These are phyloP conservation scores for Penicillium sclerotigenum DNA, from an alignment of 2,329 filamentous ascomycete species.

Conservation along the genomic window DNA sequence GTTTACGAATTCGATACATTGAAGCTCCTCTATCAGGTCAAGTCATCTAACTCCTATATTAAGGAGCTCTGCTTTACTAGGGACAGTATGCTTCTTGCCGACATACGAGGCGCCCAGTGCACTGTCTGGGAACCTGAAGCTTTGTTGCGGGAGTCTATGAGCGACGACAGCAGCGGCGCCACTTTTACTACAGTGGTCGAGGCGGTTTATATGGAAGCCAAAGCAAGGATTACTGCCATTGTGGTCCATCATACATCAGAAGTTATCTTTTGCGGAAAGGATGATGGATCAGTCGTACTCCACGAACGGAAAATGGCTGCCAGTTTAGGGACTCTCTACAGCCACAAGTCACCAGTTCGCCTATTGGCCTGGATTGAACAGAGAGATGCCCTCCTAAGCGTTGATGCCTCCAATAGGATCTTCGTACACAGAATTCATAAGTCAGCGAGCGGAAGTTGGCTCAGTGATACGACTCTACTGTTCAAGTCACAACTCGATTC, in stretches of 20 bases:
- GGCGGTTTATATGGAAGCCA: background rate
- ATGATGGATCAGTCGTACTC: background rate
- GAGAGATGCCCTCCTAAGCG: background rate
- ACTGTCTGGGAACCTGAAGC: background rate
- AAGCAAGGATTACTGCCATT: background rate
- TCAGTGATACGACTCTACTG: background rate
- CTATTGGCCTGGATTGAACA: background rate
- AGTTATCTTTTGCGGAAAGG: background rate
- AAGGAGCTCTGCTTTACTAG: background rate
- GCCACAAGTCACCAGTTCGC: background rate
- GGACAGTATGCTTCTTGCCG: background rate
- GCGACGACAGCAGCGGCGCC: background rate
- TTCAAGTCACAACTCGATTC: background rate
- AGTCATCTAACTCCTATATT: background rate
- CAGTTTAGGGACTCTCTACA: background rate
- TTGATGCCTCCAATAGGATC: background rate
- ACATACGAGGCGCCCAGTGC: background rate
- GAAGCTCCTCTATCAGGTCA: background rate
- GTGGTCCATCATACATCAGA: background rate
- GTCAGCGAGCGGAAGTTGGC: background rate
- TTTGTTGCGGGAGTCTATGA: background rate
- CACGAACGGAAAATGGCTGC: background rate
- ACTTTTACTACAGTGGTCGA: background rate
- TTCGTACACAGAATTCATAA: background rate
- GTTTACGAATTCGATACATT: background rate